phyloP scores from a whole-genome alignment of 2,329 filamentous ascomycete species.

The Microcyclosporella mali region DNA sequence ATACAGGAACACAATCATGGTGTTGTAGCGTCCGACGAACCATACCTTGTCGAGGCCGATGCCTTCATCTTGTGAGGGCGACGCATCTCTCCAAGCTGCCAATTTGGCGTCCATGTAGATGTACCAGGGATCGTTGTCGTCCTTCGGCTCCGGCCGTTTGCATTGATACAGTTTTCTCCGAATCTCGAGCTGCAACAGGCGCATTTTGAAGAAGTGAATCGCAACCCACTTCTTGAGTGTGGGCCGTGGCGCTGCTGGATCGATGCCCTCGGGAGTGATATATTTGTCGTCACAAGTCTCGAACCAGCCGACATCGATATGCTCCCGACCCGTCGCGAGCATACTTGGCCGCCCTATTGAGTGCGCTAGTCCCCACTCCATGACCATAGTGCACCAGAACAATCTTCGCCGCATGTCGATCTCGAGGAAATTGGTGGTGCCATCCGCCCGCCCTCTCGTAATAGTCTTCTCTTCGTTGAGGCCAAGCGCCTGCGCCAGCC shows the following conservation, averaged over 20 bases:
- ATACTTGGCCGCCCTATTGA: slow-evolving; percentile 81
- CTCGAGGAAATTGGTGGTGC: slow-evolving; percentile 61
- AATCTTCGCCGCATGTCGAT: slow-evolving; percentile 84
- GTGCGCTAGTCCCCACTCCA: slow-evolving; percentile 84
- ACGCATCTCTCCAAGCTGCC: slow-evolving; percentile 69
- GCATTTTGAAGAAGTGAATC: slow-evolving; percentile 91
- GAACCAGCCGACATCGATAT: slow-evolving; percentile 82
- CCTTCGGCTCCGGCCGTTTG: slow-evolving; percentile 67
- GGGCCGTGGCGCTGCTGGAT: slow-evolving; percentile 55
- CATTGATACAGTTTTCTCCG: slow-evolving; percentile 78
- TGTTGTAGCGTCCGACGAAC: slow-evolving; percentile 67
- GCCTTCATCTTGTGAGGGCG: slow-evolving; percentile 64
- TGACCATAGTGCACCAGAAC: slow-evolving; percentile 79
- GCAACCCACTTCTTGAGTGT: slow-evolving; percentile 81
- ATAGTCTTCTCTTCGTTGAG: slow-evolving; percentile 87
- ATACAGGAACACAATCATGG: slow-evolving; percentile 81
- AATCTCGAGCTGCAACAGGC: slow-evolving; percentile 80
- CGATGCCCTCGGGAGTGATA: slow-evolving; percentile 72
- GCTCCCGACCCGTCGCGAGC: slow-evolving; percentile 74
- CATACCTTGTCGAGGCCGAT: slow-evolving; percentile 63
- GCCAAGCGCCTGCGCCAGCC: slow-evolving; percentile 82
- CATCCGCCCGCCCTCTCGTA: slow-evolving; percentile 53
- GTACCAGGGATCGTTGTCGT: slow-evolving; percentile 85
- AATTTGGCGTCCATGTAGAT: slow-evolving; percentile 70
- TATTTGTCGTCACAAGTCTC: slow-evolving; percentile 73